Evolutionary conservation across 768 basidiomycete species (phyloP), one percentile per base, ranked within the genome.

Genomic region (Phlebiopsis flavidoalba): DNA sequence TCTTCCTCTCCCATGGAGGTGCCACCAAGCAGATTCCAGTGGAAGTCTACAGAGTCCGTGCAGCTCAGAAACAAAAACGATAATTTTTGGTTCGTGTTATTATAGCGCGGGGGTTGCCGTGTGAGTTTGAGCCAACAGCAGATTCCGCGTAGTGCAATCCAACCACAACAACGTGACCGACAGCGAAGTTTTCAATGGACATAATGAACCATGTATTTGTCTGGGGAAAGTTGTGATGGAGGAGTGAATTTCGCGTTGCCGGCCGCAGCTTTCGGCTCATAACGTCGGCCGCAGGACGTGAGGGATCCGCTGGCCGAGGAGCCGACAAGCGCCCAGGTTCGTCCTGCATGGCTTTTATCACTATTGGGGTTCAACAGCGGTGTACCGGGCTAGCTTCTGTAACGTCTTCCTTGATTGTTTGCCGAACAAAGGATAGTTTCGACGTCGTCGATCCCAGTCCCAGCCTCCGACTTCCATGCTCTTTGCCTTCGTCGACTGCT

Each of bases 41-140:
- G 94, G 68, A 93, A 98, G 72, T 99, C 96, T 17, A 99, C 97
- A 2, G 97, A 95, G 73, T 98, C 96, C 5, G 95, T 98, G 68
- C 94, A 98, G 66, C 91, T 96, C 62, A 99, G 76, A 74, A 99
- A 99, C 5, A 99, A 93, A 51, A 99, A 93, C 58, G 97, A 84
- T 73, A 91, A 93, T 33, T 71, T 79, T 46, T 73, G 73, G 65
- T 77, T 79, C 22, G 82, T 77, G 72, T 87, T 83, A n/a, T n/a
- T n/a, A n/a, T n/a, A n/a, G n/a, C 5, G 87, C 77, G n/a, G n/a
- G n/a, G n/a, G n/a, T 31, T 31, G 26, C 26, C 26, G 26, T 31
- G 26, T 31, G 26, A 6, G 26, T 31, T 31, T 31, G 26, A 31
- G 26, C 26, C 26, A 31, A 31, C 31, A 95, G 77, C n/a, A 96